These are phyloP conservation scores for Lachancea lanzarotensis DNA, from an alignment of 805 yeast genomes.

Conservation along the genomic window DNA sequence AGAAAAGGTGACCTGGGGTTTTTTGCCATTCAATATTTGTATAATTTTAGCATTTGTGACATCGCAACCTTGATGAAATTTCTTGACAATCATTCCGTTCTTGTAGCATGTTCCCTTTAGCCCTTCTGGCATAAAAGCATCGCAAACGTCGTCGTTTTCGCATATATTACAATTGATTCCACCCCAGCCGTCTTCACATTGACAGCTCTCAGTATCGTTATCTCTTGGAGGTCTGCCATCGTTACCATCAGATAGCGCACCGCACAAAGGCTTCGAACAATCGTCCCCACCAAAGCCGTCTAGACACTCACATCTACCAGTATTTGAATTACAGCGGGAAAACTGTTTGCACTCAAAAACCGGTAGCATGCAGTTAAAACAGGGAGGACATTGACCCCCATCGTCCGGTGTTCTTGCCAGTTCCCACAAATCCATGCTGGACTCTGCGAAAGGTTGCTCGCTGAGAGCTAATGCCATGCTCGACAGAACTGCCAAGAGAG, in stretches of 20 bases:
- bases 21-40: conserved; percentile 67
- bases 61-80: conserved; percentile 85
- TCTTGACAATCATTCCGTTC: conserved; percentile 74
- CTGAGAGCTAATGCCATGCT: background rate
- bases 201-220: conserved; percentile 46
- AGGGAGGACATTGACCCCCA: conserved; percentile 58
- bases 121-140: conserved; percentile 80
- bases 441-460: background rate
- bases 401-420: background rate
- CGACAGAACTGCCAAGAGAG: background rate
- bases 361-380: conserved; percentile 92
- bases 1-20: conserved; percentile 87
- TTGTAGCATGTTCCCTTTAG: conserved; percentile 83
- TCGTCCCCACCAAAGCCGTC: conserved; percentile 92
- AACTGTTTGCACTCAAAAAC: conserved; percentile 86
- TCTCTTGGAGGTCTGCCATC: conserved; percentile 56
- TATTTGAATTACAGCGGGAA: conserved; percentile 77
- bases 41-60: conserved; percentile 86
- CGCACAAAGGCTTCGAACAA: conserved; percentile 84
- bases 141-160: conserved; percentile 64
- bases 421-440: background rate
- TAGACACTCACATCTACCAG: conserved; percentile 89
- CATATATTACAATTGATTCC: conserved; percentile 95
- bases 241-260: conserved; percentile 54
- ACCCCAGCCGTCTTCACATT: conserved; percentile 80